Base-by-base conservation (phyloP, 1,284 basidiomycete species). In the Inonotus obliquus region DNA sequence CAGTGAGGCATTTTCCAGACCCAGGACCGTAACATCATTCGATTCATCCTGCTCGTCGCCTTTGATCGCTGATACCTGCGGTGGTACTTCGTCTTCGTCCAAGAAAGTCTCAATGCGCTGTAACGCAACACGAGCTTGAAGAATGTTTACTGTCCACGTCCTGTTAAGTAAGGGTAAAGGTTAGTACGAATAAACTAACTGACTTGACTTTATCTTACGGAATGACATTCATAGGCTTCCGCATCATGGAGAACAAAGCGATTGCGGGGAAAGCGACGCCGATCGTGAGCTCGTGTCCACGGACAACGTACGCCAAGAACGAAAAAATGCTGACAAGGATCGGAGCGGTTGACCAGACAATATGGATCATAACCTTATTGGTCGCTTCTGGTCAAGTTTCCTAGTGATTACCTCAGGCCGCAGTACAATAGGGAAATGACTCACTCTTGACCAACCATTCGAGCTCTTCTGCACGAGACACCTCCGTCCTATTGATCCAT, bases 81-180 rank as follows among this genome's bases (percentile, higher is more conserved):
- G 82, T 0, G 83, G 77, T 2, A 92, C 88, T 72, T 96, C 94
- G 49, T 92, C 91, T 72, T 96, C 93, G 4, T 81, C 79, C 10
- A 96, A 80, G 73, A 89, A 96, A 0, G 83, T 85, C 29, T 90
- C 80, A 61, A 96, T 91, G 54, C 94, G 89, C 55, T 91, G 81
- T 27, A 96, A 71, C 0, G 91, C 84, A 2, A 96, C 90, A 23
- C 83, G 79, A 0, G 89, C 82, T 81, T 93, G 72, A 9, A 53
- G n/a, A 19, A 53, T 44, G 27, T 37, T 19, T 4, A 54, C 41
- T 2, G 35, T n/a, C 32, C 25, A 57, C 21, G 45, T n/a, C 10
- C n/a, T 21, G 38, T 39, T 7, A 38, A 14, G 14, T 38, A 39
- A n/a, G n/a, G 25, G 48, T 23, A 48, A 47, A 39, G 52, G 44